Evolutionary conservation across 495 filamentous ascomycete species (phyloP).

Genomic region (Friedmanniomyces endolithicus): DNA sequence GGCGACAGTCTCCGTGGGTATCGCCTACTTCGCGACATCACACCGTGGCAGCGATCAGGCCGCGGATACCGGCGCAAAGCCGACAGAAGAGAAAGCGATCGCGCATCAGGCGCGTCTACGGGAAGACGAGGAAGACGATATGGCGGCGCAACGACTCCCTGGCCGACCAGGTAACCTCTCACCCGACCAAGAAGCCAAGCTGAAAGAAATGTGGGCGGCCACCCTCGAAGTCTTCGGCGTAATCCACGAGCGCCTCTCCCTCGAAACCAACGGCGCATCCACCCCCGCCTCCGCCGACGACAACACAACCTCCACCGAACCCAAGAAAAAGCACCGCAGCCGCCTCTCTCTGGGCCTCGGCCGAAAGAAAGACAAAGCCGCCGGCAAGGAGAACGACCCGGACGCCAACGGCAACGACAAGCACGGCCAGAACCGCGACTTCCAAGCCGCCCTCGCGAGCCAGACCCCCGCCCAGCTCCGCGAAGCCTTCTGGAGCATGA

Average conservation of each 20-base stretch:
- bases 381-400: slow-evolving; percentile 26
- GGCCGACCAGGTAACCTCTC: slow-evolving; percentile 84
- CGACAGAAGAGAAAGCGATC: background rate
- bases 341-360: slow-evolving; percentile 49
- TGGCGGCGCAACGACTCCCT: slow-evolving; percentile 41
- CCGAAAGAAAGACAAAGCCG: slow-evolving; percentile 46
- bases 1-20: background rate
- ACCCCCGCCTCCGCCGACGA: slow-evolving; percentile 21
- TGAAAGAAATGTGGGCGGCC: slow-evolving; percentile 74
- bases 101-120: background rate
- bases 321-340: slow-evolving; percentile 61
- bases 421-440: slow-evolving; percentile 80
- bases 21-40: slow-evolving; percentile 9
- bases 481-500: slow-evolving; percentile 82
- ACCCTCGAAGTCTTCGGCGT: slow-evolving; percentile 73
- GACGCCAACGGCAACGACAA: slow-evolving; percentile 62
- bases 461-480: slow-evolving; percentile 68
- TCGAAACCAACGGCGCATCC: slow-evolving; percentile 14
- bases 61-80: too few species aligned
- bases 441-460: slow-evolving; percentile 62
- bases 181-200: slow-evolving; percentile 71
- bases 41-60: background rate
- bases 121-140: slow-evolving; percentile 10
- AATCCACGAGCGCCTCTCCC: slow-evolving; percentile 5
- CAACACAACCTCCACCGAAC: slow-evolving; percentile 15